A percentile compares a stretch with the other conserved stretches of the same genome.
These are phyloP conservation scores for Filobasidium uniguttulatum DNA, from an alignment of 1,284 basidiomycete genomes.

Conservation along the genomic window DNA sequence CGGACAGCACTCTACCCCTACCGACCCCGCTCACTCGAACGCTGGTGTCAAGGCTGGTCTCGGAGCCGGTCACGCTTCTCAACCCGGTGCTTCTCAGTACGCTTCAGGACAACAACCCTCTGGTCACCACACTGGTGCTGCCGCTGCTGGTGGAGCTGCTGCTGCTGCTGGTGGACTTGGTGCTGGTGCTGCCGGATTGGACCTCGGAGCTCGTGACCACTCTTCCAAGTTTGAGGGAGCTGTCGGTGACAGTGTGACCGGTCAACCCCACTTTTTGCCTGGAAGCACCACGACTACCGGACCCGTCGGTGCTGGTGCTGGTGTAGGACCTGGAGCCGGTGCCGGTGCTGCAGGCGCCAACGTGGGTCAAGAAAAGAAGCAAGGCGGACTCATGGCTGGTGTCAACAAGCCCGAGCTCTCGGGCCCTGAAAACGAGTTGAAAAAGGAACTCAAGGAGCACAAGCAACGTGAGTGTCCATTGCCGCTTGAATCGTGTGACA, in stretches of 20 bases:
- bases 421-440: constrained; percentile 3
- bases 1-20: too few species aligned
- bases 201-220: constrained; percentile 3
- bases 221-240: constrained; percentile 4
- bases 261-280: constrained; percentile 9
- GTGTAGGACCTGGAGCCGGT: constrained; percentile 3
- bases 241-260: constrained; percentile 9
- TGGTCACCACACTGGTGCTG: constrained; percentile 1
- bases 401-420: neutral
- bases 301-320: neutral
- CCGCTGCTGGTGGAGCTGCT: constrained; percentile 2
- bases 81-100: too few species aligned
- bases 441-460: constrained; percentile 15
- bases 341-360: neutral
- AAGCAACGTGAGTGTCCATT: constrained; percentile 6
- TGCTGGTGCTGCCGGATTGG: neutral
- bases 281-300: neutral
- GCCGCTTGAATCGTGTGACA: neutral
- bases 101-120: too few species aligned
- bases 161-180: constrained; percentile 3
- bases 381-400: neutral
- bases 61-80: constrained; percentile 10
- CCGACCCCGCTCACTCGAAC: too few species aligned
- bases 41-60: constrained; percentile 6
- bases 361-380: neutral